These are phyloP conservation scores for Barnettozyma botsteinii DNA, from an alignment of 805 yeast species.

Conservation along the genomic window DNA sequence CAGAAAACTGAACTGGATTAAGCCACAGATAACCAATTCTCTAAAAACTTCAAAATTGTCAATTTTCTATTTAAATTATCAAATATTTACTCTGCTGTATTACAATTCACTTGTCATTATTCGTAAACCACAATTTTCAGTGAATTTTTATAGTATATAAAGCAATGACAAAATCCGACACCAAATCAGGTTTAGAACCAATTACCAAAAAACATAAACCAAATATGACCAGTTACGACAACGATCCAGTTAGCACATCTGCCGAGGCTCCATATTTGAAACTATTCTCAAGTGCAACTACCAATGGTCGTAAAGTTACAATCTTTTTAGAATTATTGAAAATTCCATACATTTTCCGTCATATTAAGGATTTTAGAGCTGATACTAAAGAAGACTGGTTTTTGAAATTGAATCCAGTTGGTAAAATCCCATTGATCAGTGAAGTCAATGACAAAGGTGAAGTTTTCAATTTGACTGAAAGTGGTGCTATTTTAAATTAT, in stretches of 20 bases:
- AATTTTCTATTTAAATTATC: too few relatives aligned
- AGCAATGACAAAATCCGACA: not conserved
- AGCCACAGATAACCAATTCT: too few relatives aligned
- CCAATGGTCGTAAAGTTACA: slow-evolving; percentile 36
- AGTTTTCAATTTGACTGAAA: slow-evolving; percentile 42
- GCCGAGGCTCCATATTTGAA: slow-evolving; percentile 36
- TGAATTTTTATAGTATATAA: not conserved
- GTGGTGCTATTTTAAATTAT: slow-evolving; percentile 56
- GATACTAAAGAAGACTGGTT: slow-evolving; percentile 55
- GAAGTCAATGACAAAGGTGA: slow-evolving; percentile 34
- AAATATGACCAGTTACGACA: slow-evolving; percentile 6
- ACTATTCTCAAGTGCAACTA: slow-evolving; percentile 35
- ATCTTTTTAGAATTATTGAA: slow-evolving; percentile 32
- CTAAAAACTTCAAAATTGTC: too few relatives aligned
- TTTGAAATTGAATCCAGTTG: slow-evolving; percentile 51
- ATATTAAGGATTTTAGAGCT: slow-evolving; percentile 31
- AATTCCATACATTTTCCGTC: slow-evolving; percentile 28
- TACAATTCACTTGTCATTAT: not conserved
- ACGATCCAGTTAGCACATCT: slow-evolving; percentile 5
- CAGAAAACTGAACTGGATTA: too few relatives aligned
- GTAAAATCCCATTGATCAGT: slow-evolving; percentile 52
- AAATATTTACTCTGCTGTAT: too few relatives aligned
- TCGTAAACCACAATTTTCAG: not conserved
- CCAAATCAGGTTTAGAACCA: too few relatives aligned
- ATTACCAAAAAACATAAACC: not conserved